These are phyloP conservation scores for Adenanthera pavonina DNA, from an alignment of 306 rosid species.

Conservation along the genomic window DNA sequence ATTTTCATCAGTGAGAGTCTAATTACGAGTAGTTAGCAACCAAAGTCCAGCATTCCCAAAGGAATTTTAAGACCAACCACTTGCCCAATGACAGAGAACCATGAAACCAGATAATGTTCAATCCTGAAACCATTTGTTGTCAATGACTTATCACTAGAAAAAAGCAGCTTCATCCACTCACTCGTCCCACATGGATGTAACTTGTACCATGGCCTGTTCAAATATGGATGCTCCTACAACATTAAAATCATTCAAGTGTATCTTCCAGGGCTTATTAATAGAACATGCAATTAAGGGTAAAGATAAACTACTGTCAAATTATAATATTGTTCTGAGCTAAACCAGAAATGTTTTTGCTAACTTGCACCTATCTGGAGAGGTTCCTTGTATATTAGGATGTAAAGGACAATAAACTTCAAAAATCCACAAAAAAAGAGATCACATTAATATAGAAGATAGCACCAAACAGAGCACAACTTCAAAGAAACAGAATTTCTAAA, in stretches of 20 bases:
- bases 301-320: neutral
- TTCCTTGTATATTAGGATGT: neutral
- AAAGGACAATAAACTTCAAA: neutral
- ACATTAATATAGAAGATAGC: neutral
- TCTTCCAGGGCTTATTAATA: neutral
- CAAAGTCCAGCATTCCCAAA: constrained; percentile 48
- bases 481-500: no score
- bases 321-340: constrained; percentile 7
- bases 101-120: constrained; percentile 65
- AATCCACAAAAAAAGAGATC: no score
- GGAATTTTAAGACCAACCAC: constrained; percentile 77
- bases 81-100: constrained; percentile 92
- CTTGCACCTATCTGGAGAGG: neutral
- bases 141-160: constrained; percentile 40
- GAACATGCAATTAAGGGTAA: neutral
- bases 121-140: constrained; percentile 42
- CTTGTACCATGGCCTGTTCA: constrained; percentile 89
- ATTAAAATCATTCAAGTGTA: constrained; percentile 1
- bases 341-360: neutral
- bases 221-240: constrained; percentile 80
- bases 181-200: constrained; percentile 91
- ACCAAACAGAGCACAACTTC: no score
- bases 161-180: constrained; percentile 92
- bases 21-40: constrained; percentile 14
- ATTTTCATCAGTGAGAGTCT: neutral